Evolutionary conservation across 2,329 filamentous ascomycete genomes (phyloP).

Genomic region (Colletotrichum tanaceti): DNA sequence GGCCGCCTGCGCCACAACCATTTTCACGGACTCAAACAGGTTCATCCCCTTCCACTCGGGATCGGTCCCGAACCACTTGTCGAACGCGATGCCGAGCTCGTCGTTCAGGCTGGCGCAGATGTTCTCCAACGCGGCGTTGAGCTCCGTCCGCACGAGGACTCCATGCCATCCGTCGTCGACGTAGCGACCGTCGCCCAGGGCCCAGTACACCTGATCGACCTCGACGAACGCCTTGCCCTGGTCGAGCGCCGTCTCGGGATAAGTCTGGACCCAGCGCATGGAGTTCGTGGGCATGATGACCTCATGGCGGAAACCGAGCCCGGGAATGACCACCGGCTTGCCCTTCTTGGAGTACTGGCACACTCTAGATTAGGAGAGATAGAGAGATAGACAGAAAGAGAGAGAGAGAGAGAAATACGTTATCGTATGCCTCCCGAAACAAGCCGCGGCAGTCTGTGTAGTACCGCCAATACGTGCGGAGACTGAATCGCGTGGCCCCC

Average conservation of each 20-base stretch:
- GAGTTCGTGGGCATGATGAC: slow-evolving; percentile 55
- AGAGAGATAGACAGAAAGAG: too few relatives aligned
- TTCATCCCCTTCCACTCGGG: slow-evolving; percentile 51
- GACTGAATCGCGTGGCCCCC: slow-evolving; percentile 44
- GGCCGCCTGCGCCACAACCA: slow-evolving; percentile 48
- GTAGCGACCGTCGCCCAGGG: slow-evolving; percentile 50
- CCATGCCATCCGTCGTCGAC: slow-evolving; percentile 52
- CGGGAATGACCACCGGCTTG: slow-evolving; percentile 55
- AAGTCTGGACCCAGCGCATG: slow-evolving; percentile 54
- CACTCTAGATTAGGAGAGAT: background rate
- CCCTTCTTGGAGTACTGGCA: slow-evolving; percentile 56
- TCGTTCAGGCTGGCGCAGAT: slow-evolving; percentile 51
- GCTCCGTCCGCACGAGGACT: slow-evolving; percentile 50
- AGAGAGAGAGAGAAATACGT: too few relatives aligned
- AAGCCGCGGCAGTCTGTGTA: slow-evolving; percentile 48
- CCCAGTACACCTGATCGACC: slow-evolving; percentile 52
- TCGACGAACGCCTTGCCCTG: slow-evolving; percentile 52
- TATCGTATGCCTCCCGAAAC: slow-evolving; percentile 48
- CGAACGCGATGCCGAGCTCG: slow-evolving; percentile 50
- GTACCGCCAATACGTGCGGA: slow-evolving; percentile 46
- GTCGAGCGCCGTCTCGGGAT: slow-evolving; percentile 53
- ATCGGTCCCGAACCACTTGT: slow-evolving; percentile 50
- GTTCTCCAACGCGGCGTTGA: slow-evolving; percentile 51
- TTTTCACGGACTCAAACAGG: slow-evolving; percentile 44
- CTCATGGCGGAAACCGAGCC: slow-evolving; percentile 53